Evolutionary conservation across 1,284 basidiomycete species (phyloP), one percentile per base, ranked within the genome.

Genomic region (Inonotus obliquus): DNA sequence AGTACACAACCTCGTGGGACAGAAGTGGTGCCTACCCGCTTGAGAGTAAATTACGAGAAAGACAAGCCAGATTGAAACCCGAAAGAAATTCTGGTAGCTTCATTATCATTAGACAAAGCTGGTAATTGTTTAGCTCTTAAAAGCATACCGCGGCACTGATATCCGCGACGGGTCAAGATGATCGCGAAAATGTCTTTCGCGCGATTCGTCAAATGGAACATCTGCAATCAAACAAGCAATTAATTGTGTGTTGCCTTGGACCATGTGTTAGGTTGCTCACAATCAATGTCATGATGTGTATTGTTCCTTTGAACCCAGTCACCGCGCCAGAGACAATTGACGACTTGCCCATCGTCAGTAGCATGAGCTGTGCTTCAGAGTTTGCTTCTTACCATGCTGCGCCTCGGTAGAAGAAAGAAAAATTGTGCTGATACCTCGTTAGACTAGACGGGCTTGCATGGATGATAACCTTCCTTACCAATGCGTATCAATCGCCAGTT

Each of bases 371-470:
- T 29, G 45, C 11, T 14, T 19, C 13, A 19, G 37, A 4, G 35
- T 23, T 23, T 44, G n/a, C 10, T 32, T 68, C 77, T 65, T 60
- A 89, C 90, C 85, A 69, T 90, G 81, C 72, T 97, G 94, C 7
- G 92, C 85, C 75, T 97, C 94, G 58, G 75, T 86, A 0, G 92
- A 96, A 6, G 91, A 92, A 47, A 98, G 75, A 74, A 98, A 98
- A 67, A 93, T 89, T 37, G 82, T 79, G 66, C 90, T 91, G 56
- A 2, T 63, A 5, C 51, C 48, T 11, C 65, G 63, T 39, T n/a
- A 45, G 41, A 44, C 13, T 35, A 61, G 73, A 9, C 19, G 25
- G 23, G 51, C 45, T 41, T 21, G 27, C 66, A 38, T 53, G 25
- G 23, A 64, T 47, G 23, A 17, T 35, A 52, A 54, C 41, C 19